Conservation (phyloP, 2,329 filamentous ascomycete genomes). For the Pezicula radicicola region DNA sequence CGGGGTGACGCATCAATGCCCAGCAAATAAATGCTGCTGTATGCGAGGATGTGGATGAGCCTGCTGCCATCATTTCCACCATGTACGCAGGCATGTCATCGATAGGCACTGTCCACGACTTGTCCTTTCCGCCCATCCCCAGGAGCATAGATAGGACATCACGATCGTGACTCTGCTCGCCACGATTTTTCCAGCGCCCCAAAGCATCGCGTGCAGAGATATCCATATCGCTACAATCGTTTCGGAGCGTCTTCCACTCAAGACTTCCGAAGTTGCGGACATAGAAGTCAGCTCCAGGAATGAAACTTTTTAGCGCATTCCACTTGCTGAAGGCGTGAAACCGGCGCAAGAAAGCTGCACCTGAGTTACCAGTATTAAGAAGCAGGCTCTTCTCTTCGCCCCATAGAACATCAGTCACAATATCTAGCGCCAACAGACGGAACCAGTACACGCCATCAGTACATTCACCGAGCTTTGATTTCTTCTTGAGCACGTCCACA, state of each 20-base stretch:
- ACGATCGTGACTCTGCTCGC: neutral
- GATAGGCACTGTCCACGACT: too few relatives aligned
- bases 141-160: neutral
- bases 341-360: neutral
- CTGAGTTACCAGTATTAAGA: neutral
- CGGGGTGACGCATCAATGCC: too few relatives aligned
- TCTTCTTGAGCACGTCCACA: neutral
- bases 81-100: too few relatives aligned
- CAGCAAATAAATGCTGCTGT: too few relatives aligned
- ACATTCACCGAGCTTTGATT: neutral
- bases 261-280: neutral
- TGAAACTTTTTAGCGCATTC: neutral
- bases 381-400: neutral
- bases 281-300: neutral
- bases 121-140: too few relatives aligned
- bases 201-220: neutral
- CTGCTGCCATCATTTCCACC: too few relatives aligned
- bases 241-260: neutral
- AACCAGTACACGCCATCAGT: neutral
- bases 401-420: conserved; percentile 2
- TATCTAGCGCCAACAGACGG: neutral
- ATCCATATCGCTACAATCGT: neutral
- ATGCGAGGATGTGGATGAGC: too few relatives aligned
- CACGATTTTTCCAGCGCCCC: neutral
- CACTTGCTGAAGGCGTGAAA: conserved; percentile 1